A percentile compares a stretch with the other conserved stretches of the same genome.
Conservation (phyloP, 805 yeast species). For the Wickerhamiella occidentalis region DNA sequence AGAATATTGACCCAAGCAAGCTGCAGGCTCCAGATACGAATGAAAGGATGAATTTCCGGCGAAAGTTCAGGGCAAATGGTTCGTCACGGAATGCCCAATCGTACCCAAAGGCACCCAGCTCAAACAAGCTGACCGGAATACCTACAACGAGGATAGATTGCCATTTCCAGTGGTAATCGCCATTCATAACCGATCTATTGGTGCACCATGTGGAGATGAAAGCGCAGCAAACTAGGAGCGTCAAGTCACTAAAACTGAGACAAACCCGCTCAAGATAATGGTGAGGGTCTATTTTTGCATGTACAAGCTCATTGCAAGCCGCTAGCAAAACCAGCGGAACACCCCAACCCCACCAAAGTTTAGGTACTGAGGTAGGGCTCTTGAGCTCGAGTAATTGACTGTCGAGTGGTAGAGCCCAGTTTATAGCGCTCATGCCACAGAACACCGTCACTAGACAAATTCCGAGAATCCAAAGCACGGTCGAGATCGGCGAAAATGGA, state of each 20-base stretch:
- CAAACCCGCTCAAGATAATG: slow-evolving; percentile 12
- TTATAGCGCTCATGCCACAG: slow-evolving; percentile 9
- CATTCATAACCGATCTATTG: slow-evolving; percentile 15
- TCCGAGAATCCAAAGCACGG: slow-evolving; percentile 8
- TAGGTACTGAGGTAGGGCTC: background rate
- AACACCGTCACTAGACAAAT: slow-evolving; percentile 5
- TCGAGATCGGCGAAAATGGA: slow-evolving; percentile 7
- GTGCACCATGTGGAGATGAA: slow-evolving; percentile 16
- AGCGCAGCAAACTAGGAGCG: slow-evolving; percentile 19
- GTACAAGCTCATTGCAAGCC: slow-evolving; percentile 4
- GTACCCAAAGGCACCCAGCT: slow-evolving; percentile 4
- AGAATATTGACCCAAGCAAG: slow-evolving; percentile 19
- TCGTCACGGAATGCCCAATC: background rate
- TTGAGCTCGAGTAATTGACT: background rate
- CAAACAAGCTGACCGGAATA: slow-evolving; percentile 10
- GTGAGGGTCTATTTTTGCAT: background rate
- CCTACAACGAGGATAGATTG: slow-evolving; percentile 14
- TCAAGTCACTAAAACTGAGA: slow-evolving; percentile 15
- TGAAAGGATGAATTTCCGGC: background rate
- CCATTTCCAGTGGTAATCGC: slow-evolving; percentile 22
- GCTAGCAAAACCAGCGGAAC: slow-evolving; percentile 1
- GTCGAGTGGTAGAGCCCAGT: slow-evolving; percentile 5
- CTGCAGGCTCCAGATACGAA: slow-evolving; percentile 16
- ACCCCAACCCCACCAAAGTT: slow-evolving; percentile 8
- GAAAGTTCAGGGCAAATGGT: background rate